A percentile compares a stretch with the other conserved stretches of the same genome.
These are phyloP conservation scores for Amaranthus tricolor DNA, from an alignment of 179 eudicot genomes.

Conservation along the genomic window DNA sequence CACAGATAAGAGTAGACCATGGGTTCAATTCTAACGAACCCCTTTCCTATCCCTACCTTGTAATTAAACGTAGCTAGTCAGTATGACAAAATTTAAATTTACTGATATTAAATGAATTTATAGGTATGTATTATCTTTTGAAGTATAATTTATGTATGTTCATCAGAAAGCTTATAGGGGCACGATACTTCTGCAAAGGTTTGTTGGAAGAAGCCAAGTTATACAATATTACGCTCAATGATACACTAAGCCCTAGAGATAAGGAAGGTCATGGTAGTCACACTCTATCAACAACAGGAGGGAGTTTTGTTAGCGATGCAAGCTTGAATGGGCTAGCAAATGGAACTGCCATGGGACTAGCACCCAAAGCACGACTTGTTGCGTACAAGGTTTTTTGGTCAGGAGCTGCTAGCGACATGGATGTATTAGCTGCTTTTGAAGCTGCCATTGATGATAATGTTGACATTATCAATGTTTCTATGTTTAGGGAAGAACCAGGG, in stretches of 20 bases:
- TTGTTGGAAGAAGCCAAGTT: neutral
- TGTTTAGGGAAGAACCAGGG: neutral
- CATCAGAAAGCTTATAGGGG: constrained; percentile 28
- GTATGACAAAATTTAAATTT: neutral
- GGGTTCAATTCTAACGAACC: neutral
- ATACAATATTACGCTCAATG: neutral
- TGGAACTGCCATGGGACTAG: constrained; percentile 10
- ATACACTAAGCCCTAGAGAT: constrained; percentile 16
- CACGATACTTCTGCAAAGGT: constrained; percentile 15
- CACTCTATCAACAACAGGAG: constrained; percentile 14
- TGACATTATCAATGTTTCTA: constrained; percentile 2
- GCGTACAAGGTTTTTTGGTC: constrained; percentile 14
- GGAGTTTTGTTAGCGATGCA: neutral
- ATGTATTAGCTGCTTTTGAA: constrained; percentile 8
- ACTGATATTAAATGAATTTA: neutral
- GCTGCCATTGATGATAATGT: constrained; percentile 16
- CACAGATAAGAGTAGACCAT: too few species aligned
- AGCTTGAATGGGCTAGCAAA: too few species aligned
- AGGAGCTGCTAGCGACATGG: neutral
- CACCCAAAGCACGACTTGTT: constrained; percentile 18
- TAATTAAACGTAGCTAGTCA: too few species aligned
- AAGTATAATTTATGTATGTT: neutral
- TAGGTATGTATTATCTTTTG: neutral
- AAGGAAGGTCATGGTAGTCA: constrained; percentile 16
- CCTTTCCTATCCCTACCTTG: too few species aligned